Evolutionary conservation across 2,329 filamentous ascomycete species (phyloP), one percentile per base, ranked within the genome.

Genomic region (Hirsutella thompsonii): DNA sequence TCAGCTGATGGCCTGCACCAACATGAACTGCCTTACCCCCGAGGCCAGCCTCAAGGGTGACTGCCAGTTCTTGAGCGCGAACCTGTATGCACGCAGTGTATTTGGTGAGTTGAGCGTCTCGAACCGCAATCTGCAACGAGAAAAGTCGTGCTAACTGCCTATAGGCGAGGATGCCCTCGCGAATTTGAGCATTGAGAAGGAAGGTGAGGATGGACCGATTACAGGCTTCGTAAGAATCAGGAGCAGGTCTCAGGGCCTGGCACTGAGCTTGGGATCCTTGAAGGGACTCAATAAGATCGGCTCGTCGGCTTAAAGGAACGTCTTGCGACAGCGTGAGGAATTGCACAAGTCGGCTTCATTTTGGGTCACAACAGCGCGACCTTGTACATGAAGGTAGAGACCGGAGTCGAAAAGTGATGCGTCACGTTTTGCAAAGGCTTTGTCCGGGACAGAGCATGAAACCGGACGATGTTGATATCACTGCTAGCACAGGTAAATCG

Each of bases 201-300:
- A 96, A 61, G 89, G 88, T 44, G 88, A 94, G 20, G 83, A 94
- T 55, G 92, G 92, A 20, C 87, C 88, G 5, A 90, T 98, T 47
- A 95, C 90, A 34, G 92, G 92, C 36, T 98, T 98, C 62, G 89
- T 98, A 48, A 81, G 92, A 59, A 98, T 98, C 76, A 81, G 92
- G 66, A 95, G 89, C 70, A 83, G 92, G 59, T 94, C 88, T 30
- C 92, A 98, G 67, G 92, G 92, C 38, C 70, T 98, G 56, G 92
- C 92, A 10, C 69, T 98, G 52, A 95, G 90, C 65, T 69, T 98
- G 48, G 92, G 92, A 26, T 93, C 87, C 38, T 70, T 98, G 55
- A 98, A 96, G 68, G 92, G 92, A 2, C 68, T 98, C 47, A 94
- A 89, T 68, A 92, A 90, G 65, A 80, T 81, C 52, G 76, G 73